phyloP scores from a whole-genome alignment of 2,329 filamentous ascomycete genomes.

The Colletotrichum siamense region DNA sequence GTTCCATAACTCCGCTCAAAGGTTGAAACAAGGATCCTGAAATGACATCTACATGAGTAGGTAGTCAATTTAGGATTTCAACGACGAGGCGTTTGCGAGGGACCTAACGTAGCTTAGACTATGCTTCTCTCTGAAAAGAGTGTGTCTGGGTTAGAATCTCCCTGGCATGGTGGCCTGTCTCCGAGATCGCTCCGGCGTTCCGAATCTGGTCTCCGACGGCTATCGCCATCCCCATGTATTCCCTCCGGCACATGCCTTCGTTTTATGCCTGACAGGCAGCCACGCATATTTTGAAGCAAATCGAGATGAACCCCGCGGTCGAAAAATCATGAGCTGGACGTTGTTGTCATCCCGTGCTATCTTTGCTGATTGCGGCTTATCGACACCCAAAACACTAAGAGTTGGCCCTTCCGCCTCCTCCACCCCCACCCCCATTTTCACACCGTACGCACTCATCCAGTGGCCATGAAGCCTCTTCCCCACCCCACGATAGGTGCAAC shows the following conservation, averaged over 20 bases:
- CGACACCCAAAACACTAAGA: not conserved
- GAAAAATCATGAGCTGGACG: not conserved
- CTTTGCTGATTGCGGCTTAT: not conserved
- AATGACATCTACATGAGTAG: not conserved
- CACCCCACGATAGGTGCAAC: not conserved
- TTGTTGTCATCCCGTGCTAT: not conserved
- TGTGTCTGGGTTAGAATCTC: not conserved
- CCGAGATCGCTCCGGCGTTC: not conserved
- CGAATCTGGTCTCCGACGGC: not conserved
- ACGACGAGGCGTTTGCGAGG: not conserved
- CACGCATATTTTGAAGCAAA: not conserved
- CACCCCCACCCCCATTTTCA: constrained; percentile 17
- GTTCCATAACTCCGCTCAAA: not conserved
- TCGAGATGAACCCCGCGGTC: not conserved
- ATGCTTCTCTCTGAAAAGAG: not conserved
- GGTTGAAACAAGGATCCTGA: not conserved
- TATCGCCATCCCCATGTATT: not conserved
- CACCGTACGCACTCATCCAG: not conserved
- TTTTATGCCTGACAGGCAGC: not conserved
- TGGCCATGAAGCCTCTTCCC: not conserved
- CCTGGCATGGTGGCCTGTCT: not conserved
- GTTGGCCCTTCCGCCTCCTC: not conserved
- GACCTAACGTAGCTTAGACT: not conserved
- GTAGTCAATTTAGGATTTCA: not conserved
- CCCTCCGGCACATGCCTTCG: not conserved